Evolutionary conservation across 805 yeast species (phyloP), one percentile per base, ranked within the genome.

Genomic region (Saturnispora silvae): DNA sequence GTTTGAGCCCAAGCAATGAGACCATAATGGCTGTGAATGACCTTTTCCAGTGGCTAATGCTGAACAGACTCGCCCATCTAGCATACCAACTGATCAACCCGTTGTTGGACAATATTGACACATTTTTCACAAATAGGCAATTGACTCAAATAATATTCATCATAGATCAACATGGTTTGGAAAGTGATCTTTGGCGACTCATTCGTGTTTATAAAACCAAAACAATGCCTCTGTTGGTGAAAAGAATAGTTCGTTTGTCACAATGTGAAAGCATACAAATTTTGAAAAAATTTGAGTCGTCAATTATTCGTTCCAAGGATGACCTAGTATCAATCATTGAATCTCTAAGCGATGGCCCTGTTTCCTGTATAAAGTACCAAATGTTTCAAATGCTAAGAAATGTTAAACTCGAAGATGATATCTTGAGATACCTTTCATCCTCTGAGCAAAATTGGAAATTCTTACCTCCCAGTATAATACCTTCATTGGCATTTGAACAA

Each of bases 101-200:
- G 14, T 30, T 40, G 3, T 26, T 33, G 17, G 28, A 35, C 16
- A 29, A 38, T 28, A 14, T 38, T 11, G 19, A 20, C n/a, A 15
- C 33, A 5, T 53, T 40, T 32, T 34, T 38, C 17, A 49, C 49
- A 7, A 48, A 48, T 25, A 26, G 31, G 2, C 42, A 41, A 7
- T 19, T 47, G 2, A 32, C 37, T 4, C 38, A 36, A 17, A 28
- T 56, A 7, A 26, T 47, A 3, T 28, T 26, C 11, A 43, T 51
- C 2, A 42, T 54, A 4, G 59, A 56, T 41, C 34, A 33, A 10
- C 43, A 45, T 32, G 59, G 57, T 1, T 35, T 41, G 2, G 11
- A 40, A 2, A 35, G 31, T 9, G 52, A 52, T 22, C 22, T 54
- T 5, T 40, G 42, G 10, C 16, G 29, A 4, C 35, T 51, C 10